A percentile compares a stretch with the other conserved stretches of the same genome.
Conservation (phyloP, 768 basidiomycete genomes). For the Podaxis sp. region DNA sequence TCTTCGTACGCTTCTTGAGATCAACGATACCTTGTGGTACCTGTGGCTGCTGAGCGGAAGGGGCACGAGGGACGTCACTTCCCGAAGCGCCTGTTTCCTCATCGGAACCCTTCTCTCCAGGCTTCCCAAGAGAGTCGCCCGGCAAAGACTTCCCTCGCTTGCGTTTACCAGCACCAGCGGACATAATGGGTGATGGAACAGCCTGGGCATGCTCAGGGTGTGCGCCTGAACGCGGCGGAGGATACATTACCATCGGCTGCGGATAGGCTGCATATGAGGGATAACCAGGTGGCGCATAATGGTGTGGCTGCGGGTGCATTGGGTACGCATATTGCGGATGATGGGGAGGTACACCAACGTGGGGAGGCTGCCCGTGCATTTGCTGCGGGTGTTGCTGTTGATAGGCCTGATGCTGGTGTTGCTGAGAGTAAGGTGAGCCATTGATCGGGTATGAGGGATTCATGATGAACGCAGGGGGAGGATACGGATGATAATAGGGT, state of each 20-base stretch:
- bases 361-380: constrained; percentile 20
- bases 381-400: constrained; percentile 34
- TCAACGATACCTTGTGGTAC: constrained; percentile 42
- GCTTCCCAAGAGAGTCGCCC: constrained; percentile 37
- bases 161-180: constrained; percentile 50
- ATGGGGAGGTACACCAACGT: constrained; percentile 29
- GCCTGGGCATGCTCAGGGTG: constrained; percentile 37
- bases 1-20: constrained; percentile 88
- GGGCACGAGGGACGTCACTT: constrained; percentile 40
- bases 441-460: constrained; percentile 69
- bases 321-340: constrained; percentile 55
- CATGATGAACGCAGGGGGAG: constrained; percentile 46
- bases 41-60: constrained; percentile 27
- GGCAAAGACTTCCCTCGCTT: constrained; percentile 53
- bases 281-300: constrained; percentile 56
- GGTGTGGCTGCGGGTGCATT: constrained; percentile 51
- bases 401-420: constrained; percentile 32
- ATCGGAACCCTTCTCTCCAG: constrained; percentile 54
- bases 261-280: constrained; percentile 64
- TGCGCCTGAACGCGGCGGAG: constrained; percentile 37
- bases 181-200: constrained; percentile 31
- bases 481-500: constrained; percentile 48
- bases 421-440: constrained; percentile 46
- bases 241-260: constrained; percentile 73
- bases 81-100: constrained; percentile 57